Evolutionary conservation across 2,329 filamentous ascomycete genomes (phyloP), one percentile per base, ranked within the genome.

Genomic region (Pestalotiopsis sp.): DNA sequence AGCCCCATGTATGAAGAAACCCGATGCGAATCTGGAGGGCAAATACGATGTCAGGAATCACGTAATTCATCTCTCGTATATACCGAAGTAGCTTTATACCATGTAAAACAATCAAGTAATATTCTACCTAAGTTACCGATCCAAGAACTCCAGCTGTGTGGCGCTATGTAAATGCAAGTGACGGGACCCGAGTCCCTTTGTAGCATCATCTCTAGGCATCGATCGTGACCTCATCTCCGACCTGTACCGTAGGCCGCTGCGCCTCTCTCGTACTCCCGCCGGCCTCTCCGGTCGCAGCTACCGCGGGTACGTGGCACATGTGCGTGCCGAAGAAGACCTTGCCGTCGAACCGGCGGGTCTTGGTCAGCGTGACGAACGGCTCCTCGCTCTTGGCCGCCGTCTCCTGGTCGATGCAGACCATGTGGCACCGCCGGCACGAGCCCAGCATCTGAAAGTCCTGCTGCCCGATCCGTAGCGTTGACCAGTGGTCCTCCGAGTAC

Each of bases 281-380:
- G 13, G 56, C 45, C 13, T 67, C 64, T 3, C n/a, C n/a, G n/a
- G n/a, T n/a, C n/a, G n/a, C n/a, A n/a, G n/a, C n/a, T 27, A 39
- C 56, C 17, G 31, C n/a, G 36, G 80, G 76, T 6, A 78, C 66
- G 71, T 88, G 86, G 36, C 85, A 85, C 88, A 91, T 90, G 72
- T 99, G 95, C 69, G 92, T 90, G 4, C 96, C 96, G 82, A 99
- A 99, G 73, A 92, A 92, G 2, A 98, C 92, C 80, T 94, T 94
- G 1, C 94, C 93, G 65, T 93, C 90, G 71, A 93, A 90, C 68
- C 93, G 88, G 73, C 96, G 88, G 12, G 93, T 97, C 83, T 97
- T 97, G 1, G 93, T 91, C 69, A 99, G 82, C 0, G 94, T 98
- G 3, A 92, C 88, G 76, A 96, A 97, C 0, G 96, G 96, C 79